Base-by-base conservation (phyloP, 371 early-diverging fungal species). In the Mortierella sp. region DNA sequence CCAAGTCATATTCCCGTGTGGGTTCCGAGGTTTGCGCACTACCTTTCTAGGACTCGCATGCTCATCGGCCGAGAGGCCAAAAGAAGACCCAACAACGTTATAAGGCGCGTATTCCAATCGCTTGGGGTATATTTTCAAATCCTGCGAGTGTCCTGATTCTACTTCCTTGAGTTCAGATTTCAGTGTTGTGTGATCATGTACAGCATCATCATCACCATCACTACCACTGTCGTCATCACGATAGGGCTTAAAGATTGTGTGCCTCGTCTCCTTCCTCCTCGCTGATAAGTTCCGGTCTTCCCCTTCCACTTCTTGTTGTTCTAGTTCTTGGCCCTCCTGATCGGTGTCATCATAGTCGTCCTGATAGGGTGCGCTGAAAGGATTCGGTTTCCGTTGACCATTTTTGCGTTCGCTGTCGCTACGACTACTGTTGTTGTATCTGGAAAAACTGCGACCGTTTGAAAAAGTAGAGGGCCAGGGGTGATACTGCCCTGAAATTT, bases 371-470 rank as follows among this genome's bases (percentile, higher is more conserved):
- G 49, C 53, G 46, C 48, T 53, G 44, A 72, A 72, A 3, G 66
- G 54, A n/a, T 64, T 71, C 0, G 60, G 60, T 50, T 64, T 64
- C 39, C 65, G 53, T 42, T 56, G 49, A 3, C 28, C 27, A n/a
- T n/a, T n/a, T n/a, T n/a, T n/a, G n/a, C n/a, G n/a, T n/a, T n/a
- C n/a, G n/a, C n/a, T n/a, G n/a, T n/a, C n/a, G n/a, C n/a, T 37
- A 37, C 27, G 37, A 12, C 31, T 19, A 19, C 28, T 46, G 17
- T 54, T 44, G 12, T 51, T 15, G 9, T 60, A 44, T 24, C 53
- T 59, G 7, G 72, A 72, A 23, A 72, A 65, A 1, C n/a, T n/a
- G n/a, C 60, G 65, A 51, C 66, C 64, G 54, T 65, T 61, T 23
- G 60, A 51, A 42, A 72, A 51, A 11, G 23, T 32, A 6, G 72